These are phyloP conservation scores for Somion occarium DNA, from an alignment of 1,284 basidiomycete species.

Conservation along the genomic window DNA sequence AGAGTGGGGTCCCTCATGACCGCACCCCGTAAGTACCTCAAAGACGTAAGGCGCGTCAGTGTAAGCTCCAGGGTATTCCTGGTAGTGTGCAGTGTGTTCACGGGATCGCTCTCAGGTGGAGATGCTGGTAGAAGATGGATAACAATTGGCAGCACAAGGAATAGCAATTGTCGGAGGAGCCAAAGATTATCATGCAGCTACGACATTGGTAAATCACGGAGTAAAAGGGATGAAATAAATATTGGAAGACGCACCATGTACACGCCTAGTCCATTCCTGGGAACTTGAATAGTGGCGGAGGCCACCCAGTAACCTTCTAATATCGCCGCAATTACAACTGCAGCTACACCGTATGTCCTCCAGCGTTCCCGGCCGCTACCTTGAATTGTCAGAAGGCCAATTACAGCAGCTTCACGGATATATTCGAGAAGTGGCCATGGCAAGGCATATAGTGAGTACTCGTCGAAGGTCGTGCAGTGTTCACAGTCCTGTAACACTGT, in stretches of 20 bases:
- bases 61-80: constrained; percentile 23
- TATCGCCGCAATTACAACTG: constrained; percentile 42
- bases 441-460: constrained; percentile 55
- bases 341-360: constrained; percentile 44
- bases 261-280: constrained; percentile 32
- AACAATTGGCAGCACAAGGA: constrained; percentile 52
- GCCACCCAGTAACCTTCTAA: constrained; percentile 51
- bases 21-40: constrained; percentile 51
- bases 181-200: constrained; percentile 67
- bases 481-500: constrained; percentile 53
- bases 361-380: constrained; percentile 39
- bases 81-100: constrained; percentile 36
- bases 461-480: constrained; percentile 52
- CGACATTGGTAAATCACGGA: constrained; percentile 4
- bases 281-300: constrained; percentile 41
- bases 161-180: constrained; percentile 47
- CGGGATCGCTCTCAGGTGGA: constrained; percentile 18
- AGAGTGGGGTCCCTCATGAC: constrained; percentile 48
- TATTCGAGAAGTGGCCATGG: constrained; percentile 54
- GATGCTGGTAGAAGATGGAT: constrained; percentile 36
- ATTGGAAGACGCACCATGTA: constrained; percentile 47
- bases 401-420: constrained; percentile 46
- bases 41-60: constrained; percentile 38
- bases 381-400: constrained; percentile 44
- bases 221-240: not conserved